Evolutionary conservation across 306 rosid species (phyloP), one percentile per base, ranked within the genome.

Genomic region (Geum urbanum): DNA sequence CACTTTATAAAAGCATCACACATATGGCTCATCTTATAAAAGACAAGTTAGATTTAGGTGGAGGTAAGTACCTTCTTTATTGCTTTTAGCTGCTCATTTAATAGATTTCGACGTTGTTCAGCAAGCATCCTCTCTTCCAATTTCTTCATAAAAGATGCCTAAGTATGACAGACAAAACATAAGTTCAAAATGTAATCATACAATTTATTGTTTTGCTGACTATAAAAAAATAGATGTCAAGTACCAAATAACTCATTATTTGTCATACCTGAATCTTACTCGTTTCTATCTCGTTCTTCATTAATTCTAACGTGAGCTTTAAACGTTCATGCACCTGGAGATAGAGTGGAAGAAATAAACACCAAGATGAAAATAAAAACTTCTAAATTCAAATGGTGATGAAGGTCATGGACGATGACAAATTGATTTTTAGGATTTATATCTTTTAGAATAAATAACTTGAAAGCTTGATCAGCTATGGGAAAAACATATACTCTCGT

Each of bases 271-370:
- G 96, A 75, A 94, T 91, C 84, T 83, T 94, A 82, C 89, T 91
- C 63, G 89, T 87, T 84, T 94, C 99, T 88, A 94, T 94, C 82
- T 94, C 99, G 81, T 87, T 94, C 87, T 94, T 94, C 74, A 94
- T 87, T 64, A 94, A 83, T 78, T 94, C 97, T 52, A 94, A 78
- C 3, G 97, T 86, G 84, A 94, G 96, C 75, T 91, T 89, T 67
- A 94, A 82, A 64, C 99, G 96, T 56, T 86, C 84, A 76, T 86
- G 79, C 63, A 94, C 99, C 99, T 94, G 80, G 68, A 15, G 39
- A 66, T 70, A 73, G 68, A 54, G 67, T 44, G 6, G 64, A 27
- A 58, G 37, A 9, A 52, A 55, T 73, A 8, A 16, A 70, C 70
- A 47, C 37, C 14, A 68, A n/a, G 56, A 19, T 14, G 7, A 53